These are phyloP conservation scores for Geotrichum citri-aurantii DNA, from an alignment of 1,139 yeast genomes.

Conservation along the genomic window DNA sequence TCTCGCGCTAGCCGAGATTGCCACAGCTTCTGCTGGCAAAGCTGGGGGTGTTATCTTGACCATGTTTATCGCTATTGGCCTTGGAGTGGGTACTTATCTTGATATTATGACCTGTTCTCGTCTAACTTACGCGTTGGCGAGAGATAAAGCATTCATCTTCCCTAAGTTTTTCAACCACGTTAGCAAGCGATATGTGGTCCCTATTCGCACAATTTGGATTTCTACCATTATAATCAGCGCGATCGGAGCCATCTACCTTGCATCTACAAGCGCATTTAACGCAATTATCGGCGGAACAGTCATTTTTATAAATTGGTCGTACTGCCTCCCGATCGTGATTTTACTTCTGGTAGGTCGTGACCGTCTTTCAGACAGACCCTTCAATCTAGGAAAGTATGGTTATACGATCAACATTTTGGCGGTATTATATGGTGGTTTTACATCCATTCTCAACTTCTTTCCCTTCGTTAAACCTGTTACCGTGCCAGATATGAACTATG, in stretches of 20 bases:
- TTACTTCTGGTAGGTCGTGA: conserved; percentile 51
- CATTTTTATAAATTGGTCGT: conserved; percentile 65
- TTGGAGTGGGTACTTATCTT: conserved; percentile 37
- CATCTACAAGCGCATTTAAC: conserved; percentile 70
- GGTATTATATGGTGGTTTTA: conserved; percentile 55
- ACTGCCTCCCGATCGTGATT: conserved; percentile 66
- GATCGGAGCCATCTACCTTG: conserved; percentile 52
- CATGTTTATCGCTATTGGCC: conserved; percentile 18
- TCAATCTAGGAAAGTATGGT: conserved; percentile 59
- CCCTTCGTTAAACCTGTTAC: conserved; percentile 68
- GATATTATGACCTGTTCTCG: conserved; percentile 69
- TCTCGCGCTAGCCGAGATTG: conserved; percentile 19
- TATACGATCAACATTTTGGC: conserved; percentile 53
- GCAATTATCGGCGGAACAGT: conserved; percentile 84
- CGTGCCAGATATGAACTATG: conserved; percentile 64
- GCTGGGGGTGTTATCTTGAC: conserved; percentile 19
- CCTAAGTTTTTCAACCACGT: conserved; percentile 57
- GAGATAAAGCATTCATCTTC: conserved; percentile 72
- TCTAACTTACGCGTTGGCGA: conserved; percentile 71
- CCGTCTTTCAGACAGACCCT: conserved; percentile 64
- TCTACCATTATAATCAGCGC: conserved; percentile 62
- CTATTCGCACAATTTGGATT: conserved; percentile 63
- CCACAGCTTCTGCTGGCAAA: conserved; percentile 47
- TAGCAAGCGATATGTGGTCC: conserved; percentile 53
- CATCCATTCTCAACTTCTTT: conserved; percentile 59